Evolutionary conservation across 176 grass and related monocot species (phyloP).

Genomic region (Zea luxurians): DNA sequence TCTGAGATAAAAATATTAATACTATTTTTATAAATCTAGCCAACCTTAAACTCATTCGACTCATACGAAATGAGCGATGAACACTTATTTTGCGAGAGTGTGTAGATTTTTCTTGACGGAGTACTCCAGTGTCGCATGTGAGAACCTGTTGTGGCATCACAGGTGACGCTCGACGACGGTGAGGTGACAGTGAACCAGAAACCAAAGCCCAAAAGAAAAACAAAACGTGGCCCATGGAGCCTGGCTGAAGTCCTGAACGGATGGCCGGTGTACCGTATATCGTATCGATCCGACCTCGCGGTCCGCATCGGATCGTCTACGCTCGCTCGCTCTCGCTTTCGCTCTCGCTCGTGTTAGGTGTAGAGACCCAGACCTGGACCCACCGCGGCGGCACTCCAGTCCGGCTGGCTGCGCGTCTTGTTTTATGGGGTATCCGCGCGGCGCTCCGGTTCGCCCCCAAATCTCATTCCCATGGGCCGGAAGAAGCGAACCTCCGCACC

Average conservation of each 20-base stretch:
- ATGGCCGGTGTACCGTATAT: too few species aligned
- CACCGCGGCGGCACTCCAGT: background rate
- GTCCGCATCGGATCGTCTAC: background rate
- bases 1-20: too few species aligned
- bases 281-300: background rate
- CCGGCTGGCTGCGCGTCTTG: background rate
- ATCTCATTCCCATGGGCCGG: slow-evolving; percentile 64
- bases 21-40: too few species aligned
- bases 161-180: background rate
- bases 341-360: slow-evolving; percentile 23
- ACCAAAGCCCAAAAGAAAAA: slow-evolving; percentile 4
- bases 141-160: background rate
- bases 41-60: too few species aligned
- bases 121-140: too few species aligned
- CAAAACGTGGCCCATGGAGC: background rate
- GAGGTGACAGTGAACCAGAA: background rate
- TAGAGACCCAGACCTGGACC: background rate
- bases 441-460: slow-evolving; percentile 18
- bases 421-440: background rate
- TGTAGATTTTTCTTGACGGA: too few species aligned
- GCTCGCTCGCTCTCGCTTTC: too few species aligned
- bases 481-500: slow-evolving; percentile 69
- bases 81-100: too few species aligned
- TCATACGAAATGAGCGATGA: too few species aligned
- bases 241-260: too few species aligned